phyloP scores from a whole-genome alignment of 2,329 filamentous ascomycete species.

The Pestalotiopsis sp. region DNA sequence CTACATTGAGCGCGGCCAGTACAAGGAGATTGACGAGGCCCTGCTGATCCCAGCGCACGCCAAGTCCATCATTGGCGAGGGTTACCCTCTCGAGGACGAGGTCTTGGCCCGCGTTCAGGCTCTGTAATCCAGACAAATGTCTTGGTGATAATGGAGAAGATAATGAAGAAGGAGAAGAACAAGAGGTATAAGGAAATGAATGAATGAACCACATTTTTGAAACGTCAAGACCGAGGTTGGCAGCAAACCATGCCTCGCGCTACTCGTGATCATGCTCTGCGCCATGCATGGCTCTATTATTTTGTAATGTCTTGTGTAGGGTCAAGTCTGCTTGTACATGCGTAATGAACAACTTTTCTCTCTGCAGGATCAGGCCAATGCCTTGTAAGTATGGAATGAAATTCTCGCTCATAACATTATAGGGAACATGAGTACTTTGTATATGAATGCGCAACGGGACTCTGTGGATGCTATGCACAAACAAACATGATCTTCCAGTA shows the following conservation, averaged over 20 bases:
- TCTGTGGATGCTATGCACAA: too few relatives aligned
- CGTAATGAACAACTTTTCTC: too few relatives aligned
- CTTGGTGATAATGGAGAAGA: not conserved
- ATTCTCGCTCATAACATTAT: too few relatives aligned
- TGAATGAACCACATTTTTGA: not conserved
- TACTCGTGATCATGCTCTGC: not conserved
- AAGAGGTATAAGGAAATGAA: not conserved
- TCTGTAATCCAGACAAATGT: not conserved
- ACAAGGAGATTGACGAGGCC: constrained; percentile 55
- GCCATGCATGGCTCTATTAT: too few relatives aligned
- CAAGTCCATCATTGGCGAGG: constrained; percentile 31
- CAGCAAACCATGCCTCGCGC: not conserved
- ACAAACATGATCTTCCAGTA: too few relatives aligned
- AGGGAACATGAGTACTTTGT: too few relatives aligned
- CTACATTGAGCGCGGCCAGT: constrained; percentile 50
- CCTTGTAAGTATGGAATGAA: too few relatives aligned
- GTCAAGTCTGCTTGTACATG: too few relatives aligned
- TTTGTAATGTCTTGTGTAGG: too few relatives aligned
- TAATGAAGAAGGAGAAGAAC: not conserved
- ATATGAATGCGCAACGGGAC: too few relatives aligned
- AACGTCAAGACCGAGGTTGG: not conserved
- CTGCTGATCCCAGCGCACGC: constrained; percentile 36
- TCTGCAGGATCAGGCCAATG: too few relatives aligned
- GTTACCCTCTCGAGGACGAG: constrained; percentile 38
- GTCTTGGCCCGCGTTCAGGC: constrained; percentile 23